Percentiles rank a stretch among this genome's conserved stretches.
Conservation (phyloP, 208 protist genomes). For the Leishmania major region DNA sequence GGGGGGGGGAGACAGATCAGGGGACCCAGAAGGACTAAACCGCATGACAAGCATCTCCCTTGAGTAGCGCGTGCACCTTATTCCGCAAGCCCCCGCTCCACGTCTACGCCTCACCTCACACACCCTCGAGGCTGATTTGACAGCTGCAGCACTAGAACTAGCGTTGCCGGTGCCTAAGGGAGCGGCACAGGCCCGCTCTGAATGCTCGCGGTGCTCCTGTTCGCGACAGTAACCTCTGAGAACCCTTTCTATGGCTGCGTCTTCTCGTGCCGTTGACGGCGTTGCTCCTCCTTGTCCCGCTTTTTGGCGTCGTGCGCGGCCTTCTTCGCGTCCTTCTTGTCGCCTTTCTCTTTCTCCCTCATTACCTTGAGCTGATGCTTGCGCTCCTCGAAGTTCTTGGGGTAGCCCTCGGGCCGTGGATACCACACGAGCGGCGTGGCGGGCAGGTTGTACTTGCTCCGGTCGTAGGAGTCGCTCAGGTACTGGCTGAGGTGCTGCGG, state of each 20-base stretch:
- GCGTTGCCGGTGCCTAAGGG: neutral
- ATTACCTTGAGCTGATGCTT: conserved; percentile 39
- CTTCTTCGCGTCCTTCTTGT: conserved; percentile 29
- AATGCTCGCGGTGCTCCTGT: neutral
- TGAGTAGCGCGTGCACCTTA: neutral
- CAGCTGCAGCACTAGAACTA: neutral
- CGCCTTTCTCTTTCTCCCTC: conserved; percentile 39
- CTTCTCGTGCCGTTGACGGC: conserved; percentile 8
- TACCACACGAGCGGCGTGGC: conserved; percentile 60
- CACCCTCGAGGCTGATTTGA: neutral
- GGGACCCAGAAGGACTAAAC: neutral
- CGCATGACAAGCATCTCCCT: neutral
- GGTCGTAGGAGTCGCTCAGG: conserved; percentile 72
- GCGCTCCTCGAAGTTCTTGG: conserved; percentile 37
- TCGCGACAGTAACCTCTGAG: neutral
- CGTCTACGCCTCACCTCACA: neutral
- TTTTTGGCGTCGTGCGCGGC: conserved; percentile 34
- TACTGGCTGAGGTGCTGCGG: conserved; percentile 51
- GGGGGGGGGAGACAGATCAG: neutral
- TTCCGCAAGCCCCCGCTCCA: neutral
- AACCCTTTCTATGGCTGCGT: conserved; percentile 4
- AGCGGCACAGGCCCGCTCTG: too few species aligned
- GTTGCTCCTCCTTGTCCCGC: conserved; percentile 10
- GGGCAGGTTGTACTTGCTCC: conserved; percentile 61
- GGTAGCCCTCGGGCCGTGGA: conserved; percentile 47